Conservation (phyloP, 768 basidiomycete genomes). For the Melanogaster broomeanus region DNA sequence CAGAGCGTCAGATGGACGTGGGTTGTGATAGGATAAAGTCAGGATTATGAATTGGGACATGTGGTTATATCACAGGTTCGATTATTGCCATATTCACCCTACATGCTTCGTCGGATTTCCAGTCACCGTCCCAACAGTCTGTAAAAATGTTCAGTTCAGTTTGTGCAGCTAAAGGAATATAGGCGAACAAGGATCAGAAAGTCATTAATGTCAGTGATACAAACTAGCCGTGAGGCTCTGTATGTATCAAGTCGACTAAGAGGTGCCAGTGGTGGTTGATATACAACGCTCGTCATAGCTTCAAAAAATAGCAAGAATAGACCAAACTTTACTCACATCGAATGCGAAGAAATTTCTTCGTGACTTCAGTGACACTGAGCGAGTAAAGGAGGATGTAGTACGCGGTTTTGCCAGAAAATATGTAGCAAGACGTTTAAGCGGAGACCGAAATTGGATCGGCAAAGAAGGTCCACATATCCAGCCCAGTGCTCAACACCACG, state of each 20-base stretch:
- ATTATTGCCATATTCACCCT: neutral
- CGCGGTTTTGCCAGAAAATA: neutral
- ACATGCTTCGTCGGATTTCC: neutral
- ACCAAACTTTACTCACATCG: constrained; percentile 14
- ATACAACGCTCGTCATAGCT: constrained; percentile 80
- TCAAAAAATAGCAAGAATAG: neutral
- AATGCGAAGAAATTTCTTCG: neutral
- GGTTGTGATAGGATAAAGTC: neutral
- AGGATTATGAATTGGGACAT: neutral
- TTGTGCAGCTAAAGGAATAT: neutral
- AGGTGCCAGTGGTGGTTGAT: constrained; percentile 81
- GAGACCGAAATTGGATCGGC: constrained; percentile 14
- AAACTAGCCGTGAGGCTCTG: constrained; percentile 36
- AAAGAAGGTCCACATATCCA: neutral
- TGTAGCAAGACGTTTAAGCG: constrained; percentile 15
- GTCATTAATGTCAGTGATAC: constrained; percentile 80
- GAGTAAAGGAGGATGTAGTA: neutral
- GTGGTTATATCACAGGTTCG: constrained; percentile 2
- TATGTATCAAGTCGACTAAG: constrained; percentile 79
- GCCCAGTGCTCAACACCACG: constrained; percentile 15
- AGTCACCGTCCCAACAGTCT: constrained; percentile 1
- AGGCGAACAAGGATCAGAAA: constrained; percentile 40
- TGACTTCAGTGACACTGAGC: neutral
- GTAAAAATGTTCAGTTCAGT: constrained; percentile 19
- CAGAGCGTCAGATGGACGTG: neutral